These are phyloP conservation scores for Candida nemodendra DNA, from an alignment of 805 yeast species.

Conservation along the genomic window DNA sequence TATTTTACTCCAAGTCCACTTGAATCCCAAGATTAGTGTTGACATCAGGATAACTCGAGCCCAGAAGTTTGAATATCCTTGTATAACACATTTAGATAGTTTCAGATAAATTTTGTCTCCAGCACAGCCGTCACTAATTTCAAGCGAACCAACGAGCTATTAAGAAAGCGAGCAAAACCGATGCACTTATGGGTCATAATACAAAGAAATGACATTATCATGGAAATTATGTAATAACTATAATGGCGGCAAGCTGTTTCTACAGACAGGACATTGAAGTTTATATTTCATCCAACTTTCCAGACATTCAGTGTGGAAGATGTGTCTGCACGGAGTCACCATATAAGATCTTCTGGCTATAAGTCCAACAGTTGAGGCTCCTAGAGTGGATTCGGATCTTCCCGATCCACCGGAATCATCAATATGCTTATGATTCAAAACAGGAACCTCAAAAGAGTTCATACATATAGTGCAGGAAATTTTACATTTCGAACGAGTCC, in stretches of 20 bases:
- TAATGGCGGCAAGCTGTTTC: constrained; percentile 80
- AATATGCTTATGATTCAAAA: constrained; percentile 25
- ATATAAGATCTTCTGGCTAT: constrained; percentile 50
- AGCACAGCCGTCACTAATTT: no score
- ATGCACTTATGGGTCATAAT: no score
- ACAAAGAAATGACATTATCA: no score
- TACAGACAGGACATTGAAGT: constrained; percentile 91
- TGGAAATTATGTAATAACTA: no score
- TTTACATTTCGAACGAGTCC: constrained; percentile 40
- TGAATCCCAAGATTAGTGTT: no score
- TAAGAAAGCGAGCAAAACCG: no score
- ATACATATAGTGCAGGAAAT: constrained; percentile 90
- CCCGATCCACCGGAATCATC: constrained; percentile 17
- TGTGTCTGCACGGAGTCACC: constrained; percentile 90
- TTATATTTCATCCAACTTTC: constrained; percentile 93
- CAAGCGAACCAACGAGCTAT: no score
- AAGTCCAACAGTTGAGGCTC: constrained; percentile 22
- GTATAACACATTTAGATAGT: no score
- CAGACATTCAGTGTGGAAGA: constrained; percentile 85
- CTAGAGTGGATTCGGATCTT: constrained; percentile 6
- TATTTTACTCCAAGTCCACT: no score
- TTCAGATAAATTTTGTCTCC: no score
- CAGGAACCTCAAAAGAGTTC: constrained; percentile 67
- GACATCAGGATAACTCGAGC: no score
- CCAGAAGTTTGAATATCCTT: no score